phyloP scores from a whole-genome alignment of 2,329 filamentous ascomycete genomes.

The Ceratocystiopsis sp. region DNA sequence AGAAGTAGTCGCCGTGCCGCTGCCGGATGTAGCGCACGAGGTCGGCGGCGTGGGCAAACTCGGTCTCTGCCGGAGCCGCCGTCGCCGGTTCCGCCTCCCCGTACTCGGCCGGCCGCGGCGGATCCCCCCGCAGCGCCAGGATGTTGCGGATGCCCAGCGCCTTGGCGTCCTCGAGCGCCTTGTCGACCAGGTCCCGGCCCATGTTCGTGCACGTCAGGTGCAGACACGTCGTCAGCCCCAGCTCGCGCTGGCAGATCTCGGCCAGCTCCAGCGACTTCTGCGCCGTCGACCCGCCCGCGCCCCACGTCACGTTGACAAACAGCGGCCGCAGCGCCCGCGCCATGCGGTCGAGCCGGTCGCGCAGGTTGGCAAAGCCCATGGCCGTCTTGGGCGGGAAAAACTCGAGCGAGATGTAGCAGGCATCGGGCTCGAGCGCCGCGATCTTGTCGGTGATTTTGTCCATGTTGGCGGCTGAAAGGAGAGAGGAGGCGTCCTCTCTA shows the following conservation, averaged over 20 bases:
- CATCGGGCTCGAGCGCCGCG: constrained; percentile 65
- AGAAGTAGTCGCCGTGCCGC: constrained; percentile 86
- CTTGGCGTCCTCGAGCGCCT: constrained; percentile 80
- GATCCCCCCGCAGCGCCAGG: constrained; percentile 78
- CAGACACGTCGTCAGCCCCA: constrained; percentile 84
- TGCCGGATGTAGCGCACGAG: constrained; percentile 77
- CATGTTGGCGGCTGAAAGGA: constrained; percentile 25
- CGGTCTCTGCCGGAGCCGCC: constrained; percentile 40
- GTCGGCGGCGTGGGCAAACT: constrained; percentile 80
- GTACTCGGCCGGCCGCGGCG: constrained; percentile 80
- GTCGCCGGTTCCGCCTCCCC: too few relatives aligned
- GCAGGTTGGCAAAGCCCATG: constrained; percentile 68
- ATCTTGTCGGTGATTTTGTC: constrained; percentile 94
- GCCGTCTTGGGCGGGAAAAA: constrained; percentile 98
- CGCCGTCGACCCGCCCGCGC: constrained; percentile 82
- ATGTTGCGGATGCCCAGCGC: constrained; percentile 86
- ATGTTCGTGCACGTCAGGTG: constrained; percentile 98
- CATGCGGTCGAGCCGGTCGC: constrained; percentile 89
- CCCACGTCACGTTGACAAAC: constrained; percentile 97
- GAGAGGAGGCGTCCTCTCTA: too few relatives aligned
- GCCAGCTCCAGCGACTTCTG: constrained; percentile 85
- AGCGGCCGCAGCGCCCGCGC: constrained; percentile 75
- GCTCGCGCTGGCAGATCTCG: constrained; percentile 82
- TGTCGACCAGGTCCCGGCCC: constrained; percentile 71
- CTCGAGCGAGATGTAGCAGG: constrained; percentile 87